These are phyloP conservation scores for Paratrimastix pyriformis DNA, from an alignment of 78 protist species.

Conservation along the genomic window DNA sequence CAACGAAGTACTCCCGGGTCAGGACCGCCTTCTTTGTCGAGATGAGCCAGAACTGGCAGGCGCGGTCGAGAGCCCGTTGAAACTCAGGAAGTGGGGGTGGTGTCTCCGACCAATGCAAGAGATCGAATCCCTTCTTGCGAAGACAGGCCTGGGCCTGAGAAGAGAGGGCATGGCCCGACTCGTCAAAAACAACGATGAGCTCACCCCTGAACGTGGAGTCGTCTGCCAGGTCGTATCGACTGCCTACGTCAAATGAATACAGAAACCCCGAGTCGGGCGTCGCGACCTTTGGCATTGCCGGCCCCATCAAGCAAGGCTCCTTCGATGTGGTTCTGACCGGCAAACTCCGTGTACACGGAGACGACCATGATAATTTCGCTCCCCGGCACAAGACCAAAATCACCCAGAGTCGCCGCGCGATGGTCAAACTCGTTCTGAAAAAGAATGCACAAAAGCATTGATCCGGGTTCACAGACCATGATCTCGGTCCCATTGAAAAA, in stretches of 20 bases:
- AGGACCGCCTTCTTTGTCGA: background rate
- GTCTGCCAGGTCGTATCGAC: background rate
- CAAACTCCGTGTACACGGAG: background rate
- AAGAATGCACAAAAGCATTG: too few species aligned
- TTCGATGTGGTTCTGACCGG: too few species aligned
- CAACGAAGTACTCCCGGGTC: background rate
- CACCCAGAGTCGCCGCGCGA: too few species aligned
- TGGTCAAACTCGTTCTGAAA: too few species aligned
- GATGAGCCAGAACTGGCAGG: background rate
- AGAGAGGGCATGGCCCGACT: background rate
- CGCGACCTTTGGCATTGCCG: conserved; percentile 10
- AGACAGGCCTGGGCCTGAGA: background rate
- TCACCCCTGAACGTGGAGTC: background rate
- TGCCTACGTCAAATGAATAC: too few species aligned
- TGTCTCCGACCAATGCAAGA: background rate
- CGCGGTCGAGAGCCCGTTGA: background rate
- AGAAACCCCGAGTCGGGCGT: too few species aligned
- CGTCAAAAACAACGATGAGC: background rate
- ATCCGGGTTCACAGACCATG: too few species aligned
- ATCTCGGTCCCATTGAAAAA: too few species aligned
- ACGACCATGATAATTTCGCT: too few species aligned
- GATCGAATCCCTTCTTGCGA: background rate
- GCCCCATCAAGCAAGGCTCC: too few species aligned
- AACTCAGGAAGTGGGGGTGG: background rate
- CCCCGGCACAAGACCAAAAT: too few species aligned